These are phyloP conservation scores for Beverwykella pulmonaria DNA, from an alignment of 495 filamentous ascomycete species.

Conservation along the genomic window DNA sequence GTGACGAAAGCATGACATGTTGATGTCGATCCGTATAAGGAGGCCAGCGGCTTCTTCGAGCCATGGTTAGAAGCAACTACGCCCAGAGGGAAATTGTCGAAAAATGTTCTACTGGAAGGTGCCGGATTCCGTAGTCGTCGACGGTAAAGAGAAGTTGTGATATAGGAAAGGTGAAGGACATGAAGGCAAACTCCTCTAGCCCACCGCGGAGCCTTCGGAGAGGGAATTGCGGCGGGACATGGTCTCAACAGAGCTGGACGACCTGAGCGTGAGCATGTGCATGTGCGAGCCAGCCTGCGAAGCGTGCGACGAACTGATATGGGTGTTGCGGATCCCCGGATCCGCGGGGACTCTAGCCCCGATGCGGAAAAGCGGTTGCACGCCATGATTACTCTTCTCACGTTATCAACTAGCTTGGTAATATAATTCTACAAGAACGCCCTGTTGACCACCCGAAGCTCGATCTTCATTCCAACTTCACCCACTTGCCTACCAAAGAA, in stretches of 20 bases:
- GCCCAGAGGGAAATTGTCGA: not conserved
- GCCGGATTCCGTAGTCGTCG: not conserved
- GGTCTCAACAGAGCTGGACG: not conserved
- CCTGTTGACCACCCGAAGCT: conserved; percentile 10
- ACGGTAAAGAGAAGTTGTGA: not conserved
- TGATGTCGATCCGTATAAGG: not conserved
- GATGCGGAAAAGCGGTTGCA: not conserved
- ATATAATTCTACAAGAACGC: conserved; percentile 1
- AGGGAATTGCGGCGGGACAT: conserved; percentile 8
- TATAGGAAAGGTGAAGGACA: not conserved
- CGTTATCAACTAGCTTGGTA: not conserved
- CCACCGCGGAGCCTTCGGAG: not conserved
- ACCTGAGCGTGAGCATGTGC: not conserved
- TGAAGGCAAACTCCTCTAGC: not conserved
- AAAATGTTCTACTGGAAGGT: not conserved
- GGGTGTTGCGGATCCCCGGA: not conserved
- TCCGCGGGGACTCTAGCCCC: not conserved
- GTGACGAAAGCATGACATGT: conserved; percentile 1
- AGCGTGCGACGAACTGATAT: not conserved
- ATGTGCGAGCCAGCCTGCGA: not conserved
- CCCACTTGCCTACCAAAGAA: not conserved
- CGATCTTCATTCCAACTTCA: not conserved
- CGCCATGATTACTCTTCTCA: not conserved
- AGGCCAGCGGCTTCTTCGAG: not conserved
- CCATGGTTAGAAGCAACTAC: conserved; percentile 15